These are phyloP conservation scores for Prunus yedoensis DNA, from an alignment of 331 rosid genomes.

Conservation along the genomic window DNA sequence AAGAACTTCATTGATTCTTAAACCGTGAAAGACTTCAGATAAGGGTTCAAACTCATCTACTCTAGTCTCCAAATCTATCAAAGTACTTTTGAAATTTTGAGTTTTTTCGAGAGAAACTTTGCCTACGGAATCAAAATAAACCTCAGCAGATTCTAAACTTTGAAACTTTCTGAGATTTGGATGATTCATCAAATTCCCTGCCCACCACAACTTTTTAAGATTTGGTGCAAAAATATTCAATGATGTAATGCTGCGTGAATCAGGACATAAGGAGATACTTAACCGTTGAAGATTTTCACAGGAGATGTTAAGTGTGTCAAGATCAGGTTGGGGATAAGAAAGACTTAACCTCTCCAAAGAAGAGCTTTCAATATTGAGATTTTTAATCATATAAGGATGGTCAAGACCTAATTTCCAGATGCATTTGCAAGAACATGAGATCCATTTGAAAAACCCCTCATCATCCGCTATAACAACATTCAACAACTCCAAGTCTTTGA, in stretches of 20 bases:
- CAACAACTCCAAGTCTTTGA: not conserved
- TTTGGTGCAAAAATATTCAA: conserved; percentile 2
- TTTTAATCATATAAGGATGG: not conserved
- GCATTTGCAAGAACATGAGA: not conserved
- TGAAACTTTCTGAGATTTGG: not conserved
- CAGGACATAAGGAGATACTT: not conserved
- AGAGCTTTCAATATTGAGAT: not conserved
- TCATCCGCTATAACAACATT: not conserved
- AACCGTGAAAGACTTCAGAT: too few species aligned
- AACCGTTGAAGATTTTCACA: not conserved
- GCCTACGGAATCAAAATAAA: not conserved
- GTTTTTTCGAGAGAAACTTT: not conserved
- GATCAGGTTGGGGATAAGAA: too few species aligned
- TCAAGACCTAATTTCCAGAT: not conserved
- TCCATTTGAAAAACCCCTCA: not conserved
- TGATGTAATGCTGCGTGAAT: not conserved
- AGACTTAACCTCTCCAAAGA: not conserved
- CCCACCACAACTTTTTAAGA: not conserved
- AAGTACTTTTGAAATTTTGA: not conserved
- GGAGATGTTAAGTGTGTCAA: not conserved
- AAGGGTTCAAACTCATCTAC: not conserved
- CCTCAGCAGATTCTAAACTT: not conserved
- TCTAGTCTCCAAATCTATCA: not conserved
- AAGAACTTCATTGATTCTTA: too few species aligned
- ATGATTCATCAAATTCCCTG: not conserved